Percentiles rank a stretch among this genome's conserved stretches.
Conservation (phyloP, 495 filamentous ascomycete species). For the Trichoderma parareesei region DNA sequence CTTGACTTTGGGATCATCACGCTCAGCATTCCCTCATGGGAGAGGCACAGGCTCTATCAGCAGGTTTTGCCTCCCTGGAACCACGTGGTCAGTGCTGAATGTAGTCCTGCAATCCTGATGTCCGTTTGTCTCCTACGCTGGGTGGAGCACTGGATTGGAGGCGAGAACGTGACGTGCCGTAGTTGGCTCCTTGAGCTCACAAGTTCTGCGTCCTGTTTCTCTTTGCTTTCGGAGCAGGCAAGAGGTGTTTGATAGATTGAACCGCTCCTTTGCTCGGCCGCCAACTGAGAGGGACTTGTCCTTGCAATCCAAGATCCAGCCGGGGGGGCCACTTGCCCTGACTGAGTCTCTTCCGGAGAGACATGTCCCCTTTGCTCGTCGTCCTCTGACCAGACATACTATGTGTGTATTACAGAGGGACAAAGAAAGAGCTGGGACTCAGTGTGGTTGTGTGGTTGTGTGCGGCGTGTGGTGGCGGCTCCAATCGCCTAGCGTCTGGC, state of each 20-base stretch:
- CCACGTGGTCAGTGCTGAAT: slow-evolving; percentile 2
- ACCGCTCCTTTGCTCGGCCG: neutral
- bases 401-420: neutral
- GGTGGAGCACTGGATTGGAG: neutral
- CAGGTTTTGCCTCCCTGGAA: slow-evolving; percentile 5
- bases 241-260: neutral
- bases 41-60: neutral
- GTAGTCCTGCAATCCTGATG: neutral
- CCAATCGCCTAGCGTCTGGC: neutral
- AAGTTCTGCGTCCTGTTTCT: too few relatives aligned
- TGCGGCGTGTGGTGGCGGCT: neutral
- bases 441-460: neutral
- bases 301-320: neutral
- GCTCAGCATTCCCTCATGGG: neutral
- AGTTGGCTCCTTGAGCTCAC: neutral
- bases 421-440: neutral
- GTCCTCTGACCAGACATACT: neutral
- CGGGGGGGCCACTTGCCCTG: neutral
- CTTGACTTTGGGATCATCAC: too few relatives aligned
- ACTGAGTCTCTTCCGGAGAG: neutral
- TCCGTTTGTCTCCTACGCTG: slow-evolving; percentile 4
- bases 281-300: neutral
- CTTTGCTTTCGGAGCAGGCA: neutral
- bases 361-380: neutral
- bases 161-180: slow-evolving; percentile 4